Evolutionary conservation across 495 filamentous ascomycete genomes (phyloP).

Genomic region (Tuber umbilicatum): DNA sequence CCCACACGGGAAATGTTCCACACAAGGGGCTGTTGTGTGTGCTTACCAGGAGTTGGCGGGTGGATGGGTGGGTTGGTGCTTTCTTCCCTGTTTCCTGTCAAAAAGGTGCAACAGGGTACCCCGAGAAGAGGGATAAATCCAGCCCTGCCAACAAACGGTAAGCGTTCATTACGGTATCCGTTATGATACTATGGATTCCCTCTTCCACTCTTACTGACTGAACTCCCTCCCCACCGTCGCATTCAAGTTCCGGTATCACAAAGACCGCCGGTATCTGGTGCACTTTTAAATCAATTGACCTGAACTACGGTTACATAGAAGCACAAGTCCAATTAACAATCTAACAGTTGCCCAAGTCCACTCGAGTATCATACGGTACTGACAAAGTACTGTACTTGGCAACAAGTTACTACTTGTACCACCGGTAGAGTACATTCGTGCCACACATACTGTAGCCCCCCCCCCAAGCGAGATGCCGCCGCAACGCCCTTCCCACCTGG

Average conservation of each 20-base stretch:
- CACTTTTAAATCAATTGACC: not conserved
- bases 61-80: not conserved
- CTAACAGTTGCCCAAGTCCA: not conserved
- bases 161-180: not conserved
- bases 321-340: not conserved
- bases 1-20: conserved; percentile 3
- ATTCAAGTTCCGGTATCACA: not conserved
- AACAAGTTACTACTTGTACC: not conserved
- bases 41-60: not conserved
- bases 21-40: not conserved
- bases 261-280: not conserved
- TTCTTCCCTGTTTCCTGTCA: not conserved
- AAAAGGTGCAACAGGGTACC: not conserved
- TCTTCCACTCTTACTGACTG: not conserved
- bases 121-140: not conserved
- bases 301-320: not conserved
- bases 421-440: too few species aligned
- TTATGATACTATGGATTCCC: not conserved
- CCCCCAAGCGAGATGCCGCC: not conserved
- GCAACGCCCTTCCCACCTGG: not conserved
- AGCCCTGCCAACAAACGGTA: not conserved
- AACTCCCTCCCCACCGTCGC: not conserved
- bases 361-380: too few species aligned
- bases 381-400: not conserved
- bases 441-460: too few species aligned